Conservation (phyloP, 2,329 filamentous ascomycete species). For the Paraphaeosphaeria minitans region DNA sequence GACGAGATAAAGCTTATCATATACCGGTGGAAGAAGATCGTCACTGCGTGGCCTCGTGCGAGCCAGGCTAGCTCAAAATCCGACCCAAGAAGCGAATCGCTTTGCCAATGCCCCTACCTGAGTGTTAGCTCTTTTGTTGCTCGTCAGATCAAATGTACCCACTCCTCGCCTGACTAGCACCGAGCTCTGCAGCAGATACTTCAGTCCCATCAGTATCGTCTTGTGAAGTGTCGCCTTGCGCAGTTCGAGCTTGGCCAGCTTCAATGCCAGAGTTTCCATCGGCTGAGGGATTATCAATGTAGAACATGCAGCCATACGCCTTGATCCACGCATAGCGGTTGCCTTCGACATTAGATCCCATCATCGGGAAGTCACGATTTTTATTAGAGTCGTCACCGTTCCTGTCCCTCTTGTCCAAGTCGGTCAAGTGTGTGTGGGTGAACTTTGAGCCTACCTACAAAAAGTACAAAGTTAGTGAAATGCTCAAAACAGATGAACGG, state of each 20-base stretch:
- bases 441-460: too few species aligned
- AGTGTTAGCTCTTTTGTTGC: not conserved
- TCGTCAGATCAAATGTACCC: not conserved
- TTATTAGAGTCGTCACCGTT: too few species aligned
- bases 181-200: not conserved
- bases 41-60: not conserved
- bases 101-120: not conserved
- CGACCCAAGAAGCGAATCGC: not conserved
- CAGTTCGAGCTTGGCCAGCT: not conserved
- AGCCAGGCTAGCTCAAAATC: not conserved
- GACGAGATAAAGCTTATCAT: not conserved
- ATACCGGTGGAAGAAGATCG: not conserved
- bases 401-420: not conserved
- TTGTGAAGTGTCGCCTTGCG: not conserved
- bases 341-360: too few species aligned
- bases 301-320: slow-evolving; percentile 3
- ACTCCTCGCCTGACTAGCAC: not conserved
- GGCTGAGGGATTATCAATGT: not conserved
- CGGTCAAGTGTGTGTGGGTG: not conserved
- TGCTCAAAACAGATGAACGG: too few species aligned
- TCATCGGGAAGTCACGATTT: not conserved
- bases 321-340: not conserved
- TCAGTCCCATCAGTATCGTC: not conserved
- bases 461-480: too few species aligned
- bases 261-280: not conserved